These are phyloP conservation scores for Pythium grandisporangium DNA, from an alignment of 352 stramenopile genomes.

Conservation along the genomic window DNA sequence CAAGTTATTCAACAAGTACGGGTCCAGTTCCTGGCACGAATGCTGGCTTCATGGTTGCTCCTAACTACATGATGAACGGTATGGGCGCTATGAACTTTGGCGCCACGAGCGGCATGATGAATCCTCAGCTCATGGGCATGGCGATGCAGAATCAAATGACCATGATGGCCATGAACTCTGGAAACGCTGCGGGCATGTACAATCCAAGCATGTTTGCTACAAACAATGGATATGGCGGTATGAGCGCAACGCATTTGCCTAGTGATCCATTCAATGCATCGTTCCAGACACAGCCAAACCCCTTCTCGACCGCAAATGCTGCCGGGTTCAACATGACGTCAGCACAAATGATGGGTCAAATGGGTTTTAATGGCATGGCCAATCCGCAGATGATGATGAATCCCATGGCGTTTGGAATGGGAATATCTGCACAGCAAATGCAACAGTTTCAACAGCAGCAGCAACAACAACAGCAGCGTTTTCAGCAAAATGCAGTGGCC, in stretches of 20 bases:
- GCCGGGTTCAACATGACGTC: conserved; percentile 33
- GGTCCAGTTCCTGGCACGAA: too few species aligned
- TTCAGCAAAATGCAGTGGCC: conserved; percentile 7
- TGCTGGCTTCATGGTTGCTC: too few species aligned
- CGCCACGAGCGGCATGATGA: conserved; percentile 31
- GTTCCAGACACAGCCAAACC: conserved; percentile 9
- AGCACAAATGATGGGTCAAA: conserved; percentile 38
- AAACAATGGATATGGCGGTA: conserved; percentile 1
- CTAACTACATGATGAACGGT: conserved; percentile 11
- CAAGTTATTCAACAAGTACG: too few species aligned
- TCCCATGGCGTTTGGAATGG: conserved; percentile 23
- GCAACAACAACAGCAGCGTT: conserved; percentile 12
- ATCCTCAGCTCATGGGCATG: conserved; percentile 53
- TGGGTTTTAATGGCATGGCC: conserved; percentile 40
- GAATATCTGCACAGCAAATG: conserved; percentile 10
- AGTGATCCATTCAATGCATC: conserved; percentile 64
- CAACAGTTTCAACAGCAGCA: conserved; percentile 13
- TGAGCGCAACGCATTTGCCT: conserved; percentile 30
- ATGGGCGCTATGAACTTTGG: too few species aligned
- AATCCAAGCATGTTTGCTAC: conserved; percentile 14
- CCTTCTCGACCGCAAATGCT: conserved; percentile 8
- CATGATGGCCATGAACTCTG: conserved; percentile 26
- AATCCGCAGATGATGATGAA: conserved; percentile 35
- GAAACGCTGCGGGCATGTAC: conserved; percentile 29
- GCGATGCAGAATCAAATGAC: conserved; percentile 34